Percentiles rank a stretch among this genome's conserved stretches.
Evolutionary conservation across 805 yeast genomes (phyloP).

Genomic region (Yamadazyma takamatsuzukensis): DNA sequence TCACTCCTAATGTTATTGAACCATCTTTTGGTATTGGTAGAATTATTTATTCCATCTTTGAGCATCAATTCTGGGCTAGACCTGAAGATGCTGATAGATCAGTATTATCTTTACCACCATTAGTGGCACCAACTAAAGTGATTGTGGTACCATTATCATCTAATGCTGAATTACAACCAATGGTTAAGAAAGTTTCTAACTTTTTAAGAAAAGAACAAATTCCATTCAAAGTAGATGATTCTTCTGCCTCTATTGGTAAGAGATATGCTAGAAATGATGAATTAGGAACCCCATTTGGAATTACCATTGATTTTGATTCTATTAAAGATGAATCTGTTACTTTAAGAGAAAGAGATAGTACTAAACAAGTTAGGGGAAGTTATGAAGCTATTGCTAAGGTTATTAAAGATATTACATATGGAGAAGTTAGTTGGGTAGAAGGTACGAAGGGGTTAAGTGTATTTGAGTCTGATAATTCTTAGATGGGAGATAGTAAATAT

Average conservation of each 20-base stretch:
- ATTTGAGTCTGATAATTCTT: constrained; percentile 49
- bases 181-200: constrained; percentile 64
- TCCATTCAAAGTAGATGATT: constrained; percentile 94
- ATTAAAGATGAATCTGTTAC: constrained; percentile 85
- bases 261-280: constrained; percentile 98
- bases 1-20: constrained; percentile 94
- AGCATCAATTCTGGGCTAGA: constrained; percentile 93
- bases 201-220: constrained; percentile 75
- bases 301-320: constrained; percentile 94
- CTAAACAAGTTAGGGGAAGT: constrained; percentile 93
- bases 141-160: constrained; percentile 90
- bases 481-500: constrained; percentile 2
- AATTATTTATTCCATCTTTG: constrained; percentile 87
- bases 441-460: constrained; percentile 71
- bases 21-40: constrained; percentile 99
- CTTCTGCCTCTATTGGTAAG: constrained; percentile 96
- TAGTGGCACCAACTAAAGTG: constrained; percentile 97
- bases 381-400: constrained; percentile 68
- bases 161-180: constrained; percentile 74
- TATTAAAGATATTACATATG: constrained; percentile 69
- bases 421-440: constrained; percentile 76
- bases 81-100: constrained; percentile 83
- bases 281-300: constrained; percentile 97
- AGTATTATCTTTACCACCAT: constrained; percentile 88
- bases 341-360: constrained; percentile 94